Conservation (phyloP, 257 asterid genomes). For the Capsicum pubescens region DNA sequence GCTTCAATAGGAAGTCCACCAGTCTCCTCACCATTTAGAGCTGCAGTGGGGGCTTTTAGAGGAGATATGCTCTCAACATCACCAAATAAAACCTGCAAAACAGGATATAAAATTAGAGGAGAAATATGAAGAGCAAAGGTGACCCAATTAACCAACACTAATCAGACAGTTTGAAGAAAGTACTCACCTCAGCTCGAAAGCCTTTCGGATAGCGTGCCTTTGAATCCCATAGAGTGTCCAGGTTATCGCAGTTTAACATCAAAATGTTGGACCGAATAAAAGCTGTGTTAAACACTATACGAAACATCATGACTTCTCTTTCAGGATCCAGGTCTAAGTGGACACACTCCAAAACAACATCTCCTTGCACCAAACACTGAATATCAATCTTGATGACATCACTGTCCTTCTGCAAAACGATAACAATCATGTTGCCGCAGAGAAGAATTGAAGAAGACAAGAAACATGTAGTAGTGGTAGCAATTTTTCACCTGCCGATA, state of each 20-base stretch:
- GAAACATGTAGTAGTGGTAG: conserved; percentile 25
- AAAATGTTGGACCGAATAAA: conserved; percentile 92
- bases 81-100: conserved; percentile 82
- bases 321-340: conserved; percentile 92
- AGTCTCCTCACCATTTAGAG: conserved; percentile 83
- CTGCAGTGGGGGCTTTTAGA: conserved; percentile 63
- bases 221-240: conserved; percentile 93
- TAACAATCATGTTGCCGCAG: conserved; percentile 18
- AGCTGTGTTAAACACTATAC: conserved; percentile 94
- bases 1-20: conserved; percentile 98
- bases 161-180: conserved; percentile 24
- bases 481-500: conserved; percentile 39
- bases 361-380: conserved; percentile 98
- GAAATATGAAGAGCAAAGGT: conserved; percentile 31
- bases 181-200: conserved; percentile 90
- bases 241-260: conserved; percentile 91
- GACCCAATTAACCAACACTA: conserved; percentile 28
- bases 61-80: conserved; percentile 84
- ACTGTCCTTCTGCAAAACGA: conserved; percentile 69
- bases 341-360: conserved; percentile 94
- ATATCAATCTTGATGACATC: conserved; percentile 97
- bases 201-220: conserved; percentile 89
- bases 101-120: conserved; percentile 30
- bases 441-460: conserved; percentile 41
- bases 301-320: conserved; percentile 99